These are phyloP conservation scores for Guyanaporus albipodus DNA, from an alignment of 768 basidiomycete genomes.

Conservation along the genomic window DNA sequence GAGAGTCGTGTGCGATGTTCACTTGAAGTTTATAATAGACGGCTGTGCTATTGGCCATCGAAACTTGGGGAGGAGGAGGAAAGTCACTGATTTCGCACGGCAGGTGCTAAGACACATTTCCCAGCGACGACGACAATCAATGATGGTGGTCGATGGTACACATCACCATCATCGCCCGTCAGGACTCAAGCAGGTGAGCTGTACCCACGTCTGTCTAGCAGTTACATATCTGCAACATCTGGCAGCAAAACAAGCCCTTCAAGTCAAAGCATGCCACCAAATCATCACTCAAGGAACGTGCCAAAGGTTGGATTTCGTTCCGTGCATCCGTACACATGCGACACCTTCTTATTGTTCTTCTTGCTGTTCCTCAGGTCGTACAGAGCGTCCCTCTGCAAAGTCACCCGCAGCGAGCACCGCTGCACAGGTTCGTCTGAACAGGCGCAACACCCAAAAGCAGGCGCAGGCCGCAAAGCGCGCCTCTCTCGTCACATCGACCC, in stretches of 20 bases:
- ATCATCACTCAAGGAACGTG: conserved; percentile 73
- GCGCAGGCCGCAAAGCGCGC: conserved; percentile 67
- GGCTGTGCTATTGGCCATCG: too few species aligned
- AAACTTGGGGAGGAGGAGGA: too few species aligned
- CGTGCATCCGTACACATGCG: too few species aligned
- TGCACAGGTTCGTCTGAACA: conserved; percentile 71
- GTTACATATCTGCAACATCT: neutral
- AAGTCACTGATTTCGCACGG: too few species aligned
- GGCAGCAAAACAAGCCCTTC: conserved; percentile 84
- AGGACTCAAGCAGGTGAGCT: conserved; percentile 65
- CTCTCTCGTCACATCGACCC: conserved; percentile 61
- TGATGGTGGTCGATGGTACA: too few species aligned
- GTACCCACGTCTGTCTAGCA: neutral
- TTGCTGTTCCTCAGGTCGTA: conserved; percentile 45
- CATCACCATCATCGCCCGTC: conserved; percentile 77
- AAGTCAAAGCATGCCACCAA: conserved; percentile 92
- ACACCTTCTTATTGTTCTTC: too few species aligned
- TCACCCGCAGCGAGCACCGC: conserved; percentile 43
- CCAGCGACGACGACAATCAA: too few species aligned
- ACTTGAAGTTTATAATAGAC: too few species aligned
- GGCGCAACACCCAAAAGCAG: conserved; percentile 85
- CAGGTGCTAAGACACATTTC: too few species aligned
- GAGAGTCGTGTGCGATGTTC: too few species aligned
- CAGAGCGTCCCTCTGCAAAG: conserved; percentile 54
- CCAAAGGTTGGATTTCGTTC: conserved; percentile 60